phyloP scores from a whole-genome alignment of 1,284 basidiomycete species.

The Jaminaea rosea region DNA sequence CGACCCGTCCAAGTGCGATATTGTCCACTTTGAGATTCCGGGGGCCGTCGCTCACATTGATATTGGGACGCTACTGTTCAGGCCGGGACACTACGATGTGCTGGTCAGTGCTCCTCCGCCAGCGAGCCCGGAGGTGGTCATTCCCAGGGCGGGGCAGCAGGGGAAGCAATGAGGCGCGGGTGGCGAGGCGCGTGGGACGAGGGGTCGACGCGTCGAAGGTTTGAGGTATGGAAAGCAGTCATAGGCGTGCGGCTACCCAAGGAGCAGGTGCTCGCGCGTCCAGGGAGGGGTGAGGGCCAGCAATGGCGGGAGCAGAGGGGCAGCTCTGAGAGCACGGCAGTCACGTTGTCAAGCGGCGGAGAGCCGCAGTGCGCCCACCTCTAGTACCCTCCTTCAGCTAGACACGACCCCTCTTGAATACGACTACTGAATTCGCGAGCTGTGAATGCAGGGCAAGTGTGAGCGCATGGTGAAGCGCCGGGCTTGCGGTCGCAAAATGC shows the following conservation, averaged over 20 bases:
- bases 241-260: too few relatives aligned
- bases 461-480: too few relatives aligned
- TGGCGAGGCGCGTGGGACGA: neutral
- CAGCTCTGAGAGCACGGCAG: neutral
- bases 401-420: too few relatives aligned
- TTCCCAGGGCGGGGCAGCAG: slow-evolving; percentile 7
- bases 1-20: slow-evolving; percentile 22
- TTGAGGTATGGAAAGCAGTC: too few relatives aligned
- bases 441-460: too few relatives aligned
- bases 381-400: too few relatives aligned
- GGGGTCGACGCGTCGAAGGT: neutral
- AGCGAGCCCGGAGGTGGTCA: slow-evolving; percentile 25
- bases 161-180: neutral
- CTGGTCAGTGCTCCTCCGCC: slow-evolving; percentile 24
- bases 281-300: neutral
- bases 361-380: too few relatives aligned
- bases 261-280: neutral
- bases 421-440: too few relatives aligned
- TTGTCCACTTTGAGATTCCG: slow-evolving; percentile 33
- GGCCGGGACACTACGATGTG: slow-evolving; percentile 33
- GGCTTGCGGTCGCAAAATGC: too few relatives aligned
- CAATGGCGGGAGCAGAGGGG: neutral
- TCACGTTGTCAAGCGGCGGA: neutral
- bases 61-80: slow-evolving; percentile 23
- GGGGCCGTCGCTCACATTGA: slow-evolving; percentile 21